Percentiles rank a stretch among this genome's conserved stretches.
Conservation (phyloP, 495 filamentous ascomycete genomes). For the Penicillium roqueforti region DNA sequence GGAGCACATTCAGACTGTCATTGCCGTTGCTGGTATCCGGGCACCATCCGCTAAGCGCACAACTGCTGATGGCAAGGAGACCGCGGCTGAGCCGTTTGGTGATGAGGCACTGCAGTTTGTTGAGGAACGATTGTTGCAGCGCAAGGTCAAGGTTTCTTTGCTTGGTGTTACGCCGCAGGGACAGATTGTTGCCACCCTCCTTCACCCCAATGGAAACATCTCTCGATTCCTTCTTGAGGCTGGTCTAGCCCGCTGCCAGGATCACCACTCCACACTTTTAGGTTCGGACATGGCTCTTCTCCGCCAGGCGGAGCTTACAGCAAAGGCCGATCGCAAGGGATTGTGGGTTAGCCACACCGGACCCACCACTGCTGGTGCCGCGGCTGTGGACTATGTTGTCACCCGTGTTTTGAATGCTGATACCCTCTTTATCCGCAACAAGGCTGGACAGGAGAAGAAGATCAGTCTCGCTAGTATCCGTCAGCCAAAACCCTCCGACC, state of each 20-base stretch:
- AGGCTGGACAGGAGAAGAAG: slow-evolving; percentile 78
- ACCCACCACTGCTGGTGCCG: slow-evolving; percentile 48
- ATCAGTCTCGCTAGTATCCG: slow-evolving; percentile 89
- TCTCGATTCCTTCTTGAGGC: slow-evolving; percentile 81
- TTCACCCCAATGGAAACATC: slow-evolving; percentile 88
- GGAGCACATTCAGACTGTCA: slow-evolving; percentile 77
- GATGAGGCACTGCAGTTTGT: slow-evolving; percentile 83
- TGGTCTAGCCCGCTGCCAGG: slow-evolving; percentile 85
- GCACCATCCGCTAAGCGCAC: slow-evolving; percentile 80
- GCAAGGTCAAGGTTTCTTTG: slow-evolving; percentile 72
- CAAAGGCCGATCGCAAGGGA: slow-evolving; percentile 67
- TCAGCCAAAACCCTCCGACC: slow-evolving; percentile 79
- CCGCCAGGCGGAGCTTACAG: slow-evolving; percentile 81
- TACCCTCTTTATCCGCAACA: slow-evolving; percentile 78
- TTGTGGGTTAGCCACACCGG: slow-evolving; percentile 75
- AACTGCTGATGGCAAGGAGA: slow-evolving; percentile 72
- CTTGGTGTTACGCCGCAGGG: slow-evolving; percentile 83
- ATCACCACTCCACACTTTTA: slow-evolving; percentile 87
- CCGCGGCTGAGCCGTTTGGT: slow-evolving; percentile 81
- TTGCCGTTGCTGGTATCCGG: slow-evolving; percentile 85
- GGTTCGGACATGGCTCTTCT: slow-evolving; percentile 80
- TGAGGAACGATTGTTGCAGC: slow-evolving; percentile 78
- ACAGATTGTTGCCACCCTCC: slow-evolving; percentile 73
- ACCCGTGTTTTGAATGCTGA: slow-evolving; percentile 84
- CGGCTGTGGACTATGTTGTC: slow-evolving; percentile 73